phyloP scores from a whole-genome alignment of 352 stramenopile species.

The Phytophthora foliorum region DNA sequence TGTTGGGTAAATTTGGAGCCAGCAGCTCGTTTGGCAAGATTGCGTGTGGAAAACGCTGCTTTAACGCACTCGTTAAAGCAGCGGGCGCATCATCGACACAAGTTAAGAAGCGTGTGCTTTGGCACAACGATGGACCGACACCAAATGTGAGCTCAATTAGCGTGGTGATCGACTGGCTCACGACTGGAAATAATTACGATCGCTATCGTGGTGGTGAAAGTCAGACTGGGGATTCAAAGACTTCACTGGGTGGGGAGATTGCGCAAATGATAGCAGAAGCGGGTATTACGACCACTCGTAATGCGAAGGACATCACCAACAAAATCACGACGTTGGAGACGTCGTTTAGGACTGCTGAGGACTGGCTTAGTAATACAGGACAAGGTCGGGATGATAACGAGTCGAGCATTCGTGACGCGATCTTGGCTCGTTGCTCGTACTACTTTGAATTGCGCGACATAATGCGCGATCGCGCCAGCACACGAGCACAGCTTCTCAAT shows the following conservation, averaged over 20 bases:
- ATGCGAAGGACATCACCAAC: conserved; percentile 16
- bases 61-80: no score
- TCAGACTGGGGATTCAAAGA: conserved; percentile 1
- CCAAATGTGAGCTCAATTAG: conserved; percentile 10
- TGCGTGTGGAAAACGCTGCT: no score
- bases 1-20: no score
- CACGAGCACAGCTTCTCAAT: conserved; percentile 9
- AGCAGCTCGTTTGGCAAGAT: no score
- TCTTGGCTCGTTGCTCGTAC: conserved; percentile 10
- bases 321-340: conserved; percentile 1
- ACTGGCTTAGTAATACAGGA: neutral
- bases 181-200: conserved; percentile 6
- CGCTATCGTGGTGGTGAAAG: conserved; percentile 8
- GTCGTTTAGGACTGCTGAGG: conserved; percentile 1
- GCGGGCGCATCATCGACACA: no score
- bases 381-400: conserved; percentile 5
- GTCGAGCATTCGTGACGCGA: neutral
- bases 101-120: conserved; percentile 9
- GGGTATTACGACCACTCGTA: no score
- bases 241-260: neutral
- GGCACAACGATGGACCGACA: conserved; percentile 17
- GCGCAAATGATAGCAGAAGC: neutral
- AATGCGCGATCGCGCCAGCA: conserved; percentile 7
- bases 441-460: conserved; percentile 20
- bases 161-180: conserved; percentile 17